Evolutionary conservation across 345 rosid species (phyloP).

Genomic region (Punica granatum): DNA sequence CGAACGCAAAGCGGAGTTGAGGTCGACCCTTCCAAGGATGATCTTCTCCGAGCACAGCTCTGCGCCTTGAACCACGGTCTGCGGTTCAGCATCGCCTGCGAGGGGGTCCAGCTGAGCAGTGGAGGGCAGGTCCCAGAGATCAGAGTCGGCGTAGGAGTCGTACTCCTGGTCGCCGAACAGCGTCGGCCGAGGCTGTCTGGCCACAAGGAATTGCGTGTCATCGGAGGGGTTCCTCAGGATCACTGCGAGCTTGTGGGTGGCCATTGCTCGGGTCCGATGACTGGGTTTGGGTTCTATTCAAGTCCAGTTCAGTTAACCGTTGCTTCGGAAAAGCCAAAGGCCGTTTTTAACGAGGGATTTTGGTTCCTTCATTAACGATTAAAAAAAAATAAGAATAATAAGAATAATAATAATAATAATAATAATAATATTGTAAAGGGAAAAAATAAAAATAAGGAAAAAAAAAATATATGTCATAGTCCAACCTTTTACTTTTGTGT

Average conservation of each 20-base stretch:
- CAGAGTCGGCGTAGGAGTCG: constrained; percentile 62
- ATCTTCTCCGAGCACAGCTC: constrained; percentile 29
- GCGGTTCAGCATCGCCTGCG: constrained; percentile 12
- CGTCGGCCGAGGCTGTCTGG: constrained; percentile 56
- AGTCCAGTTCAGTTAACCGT: no score
- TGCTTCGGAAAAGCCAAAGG: no score
- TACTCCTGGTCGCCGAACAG: constrained; percentile 49
- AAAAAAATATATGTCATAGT: no score
- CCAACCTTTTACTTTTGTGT: no score
- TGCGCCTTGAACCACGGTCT: constrained; percentile 14
- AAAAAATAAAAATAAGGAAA: no score
- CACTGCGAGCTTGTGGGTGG: constrained; percentile 41
- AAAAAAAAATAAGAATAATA: no score
- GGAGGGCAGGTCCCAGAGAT: constrained; percentile 81
- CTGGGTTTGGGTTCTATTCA: no score
- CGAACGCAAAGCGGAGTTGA: constrained; percentile 33
- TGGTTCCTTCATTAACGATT: no score
- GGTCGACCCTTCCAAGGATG: constrained; percentile 33
- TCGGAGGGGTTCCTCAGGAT: constrained; percentile 28
- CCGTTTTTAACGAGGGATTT: no score
- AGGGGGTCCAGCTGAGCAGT: constrained; percentile 23
- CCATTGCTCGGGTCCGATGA: constrained; percentile 31
- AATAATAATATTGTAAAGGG: no score
- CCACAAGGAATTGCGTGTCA: constrained; percentile 41
- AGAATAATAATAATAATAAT: no score